Evolutionary conservation across 2,329 filamentous ascomycete genomes (phyloP).

Genomic region (Epichloe aotearoae): DNA sequence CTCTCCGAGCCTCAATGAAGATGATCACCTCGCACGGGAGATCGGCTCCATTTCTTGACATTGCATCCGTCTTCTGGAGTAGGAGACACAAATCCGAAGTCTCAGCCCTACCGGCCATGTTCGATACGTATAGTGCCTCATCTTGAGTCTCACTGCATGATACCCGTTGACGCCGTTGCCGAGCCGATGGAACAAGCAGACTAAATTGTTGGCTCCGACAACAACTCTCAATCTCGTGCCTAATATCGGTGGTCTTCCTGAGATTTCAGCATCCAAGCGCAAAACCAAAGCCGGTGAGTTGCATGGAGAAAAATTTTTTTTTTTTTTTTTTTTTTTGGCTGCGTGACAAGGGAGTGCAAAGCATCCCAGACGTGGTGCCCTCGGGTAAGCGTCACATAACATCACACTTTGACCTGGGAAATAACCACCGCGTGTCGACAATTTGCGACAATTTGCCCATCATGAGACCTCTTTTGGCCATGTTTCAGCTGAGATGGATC

Average conservation of each 20-base stretch:
- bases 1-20: not conserved
- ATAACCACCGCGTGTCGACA: not conserved
- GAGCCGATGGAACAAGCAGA: not conserved
- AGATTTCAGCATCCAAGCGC: not conserved
- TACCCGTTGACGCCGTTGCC: slow-evolving; percentile 5
- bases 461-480: not conserved
- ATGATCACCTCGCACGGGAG: slow-evolving; percentile 8
- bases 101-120: slow-evolving; percentile 8
- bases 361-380: not conserved
- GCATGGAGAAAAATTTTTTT: not conserved
- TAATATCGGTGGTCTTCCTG: not conserved
- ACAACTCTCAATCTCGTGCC: not conserved
- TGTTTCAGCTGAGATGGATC: not conserved
- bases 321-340: not conserved
- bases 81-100: slow-evolving; percentile 4
- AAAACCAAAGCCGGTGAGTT: not conserved
- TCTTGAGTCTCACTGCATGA: slow-evolving; percentile 8
- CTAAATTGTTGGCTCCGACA: not conserved
- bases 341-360: not conserved
- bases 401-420: not conserved
- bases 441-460: not conserved
- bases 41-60: slow-evolving; percentile 2
- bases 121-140: slow-evolving; percentile 4
- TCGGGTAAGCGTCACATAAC: not conserved
- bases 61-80: not conserved